Evolutionary conservation across 345 rosid species (phyloP), one percentile per base, ranked within the genome.

Genomic region (Moricandia arvensis): DNA sequence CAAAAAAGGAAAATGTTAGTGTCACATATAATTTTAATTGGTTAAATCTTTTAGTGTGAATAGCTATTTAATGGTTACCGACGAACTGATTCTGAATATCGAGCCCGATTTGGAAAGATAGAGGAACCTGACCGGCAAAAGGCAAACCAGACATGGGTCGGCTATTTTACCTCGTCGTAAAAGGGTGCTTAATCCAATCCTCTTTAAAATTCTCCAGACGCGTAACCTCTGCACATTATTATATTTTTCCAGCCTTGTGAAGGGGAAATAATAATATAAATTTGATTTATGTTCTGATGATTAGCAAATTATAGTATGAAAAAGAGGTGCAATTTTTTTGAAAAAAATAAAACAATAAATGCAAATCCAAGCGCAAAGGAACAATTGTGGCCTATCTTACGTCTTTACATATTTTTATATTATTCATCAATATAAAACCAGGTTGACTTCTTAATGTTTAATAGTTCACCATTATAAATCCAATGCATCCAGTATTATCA

Each of bases 371-470:
- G 10, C 24, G 51, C 12, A n/a, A 27, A 8, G 8, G 8, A 29
- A 58, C 41, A 58, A 3, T 15, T 69, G 15, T 55, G 51, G 63
- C 41, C 24, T 15, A 12, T 21, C 4, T 12, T 38, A 54, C 16
- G 17, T 53, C 5, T 54, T 26, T 5, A 57, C 57, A 11, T 34
- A 35, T 35, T 63, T 21, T 30, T 11, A 1, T 51, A 33, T 71
- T 45, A 18, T 24, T 63, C 3, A 53, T 15, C 11, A 51, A 35
- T 35, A 71, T 16, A 2, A 33, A 62, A 33, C 7, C 16, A 47
- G 63, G 10, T 26, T 53, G 69, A 73, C 55, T 51, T 51, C 63
- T 24, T 26, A 63, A 62, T 51, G 37, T 72, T 62, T 13, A 6
- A 21, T 72, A 24, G 4, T 51, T 35, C 26, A 72, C 7, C 16